Conservation (phyloP, 1,139 yeast genomes). For the Nematodospora anomalae region DNA sequence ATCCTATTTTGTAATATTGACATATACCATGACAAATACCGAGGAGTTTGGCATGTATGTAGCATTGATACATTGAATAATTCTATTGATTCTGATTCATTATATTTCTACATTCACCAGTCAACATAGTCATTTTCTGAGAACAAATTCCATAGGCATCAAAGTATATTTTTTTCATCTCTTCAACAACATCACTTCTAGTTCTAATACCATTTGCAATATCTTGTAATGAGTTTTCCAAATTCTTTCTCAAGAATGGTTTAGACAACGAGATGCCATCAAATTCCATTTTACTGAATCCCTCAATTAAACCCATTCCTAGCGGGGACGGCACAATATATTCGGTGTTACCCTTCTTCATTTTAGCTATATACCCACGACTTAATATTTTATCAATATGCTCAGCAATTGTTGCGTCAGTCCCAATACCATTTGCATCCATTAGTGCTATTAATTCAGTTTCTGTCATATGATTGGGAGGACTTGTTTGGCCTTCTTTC, state of each 20-base stretch:
- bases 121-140: constrained; percentile 30
- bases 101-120: constrained; percentile 23
- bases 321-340: constrained; percentile 72
- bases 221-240: constrained; percentile 66
- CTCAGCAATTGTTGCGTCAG: constrained; percentile 98
- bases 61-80: too few relatives aligned
- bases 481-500: constrained; percentile 71
- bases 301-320: constrained; percentile 87
- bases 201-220: constrained; percentile 66
- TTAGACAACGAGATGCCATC: constrained; percentile 76
- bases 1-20: too few relatives aligned
- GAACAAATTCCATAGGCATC: constrained; percentile 53
- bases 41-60: not conserved
- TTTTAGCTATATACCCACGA: constrained; percentile 66
- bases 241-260: constrained; percentile 78
- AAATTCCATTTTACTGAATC: constrained; percentile 77
- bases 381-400: constrained; percentile 80
- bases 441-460: constrained; percentile 87
- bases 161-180: constrained; percentile 59
- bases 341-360: constrained; percentile 34
- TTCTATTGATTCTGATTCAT: constrained; percentile 1
- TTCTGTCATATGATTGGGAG: constrained; percentile 87
- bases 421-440: constrained; percentile 98
- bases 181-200: constrained; percentile 55
- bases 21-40: too few relatives aligned